Evolutionary conservation across 345 rosid species (phyloP).

Genomic region (Bruguiera parviflora): DNA sequence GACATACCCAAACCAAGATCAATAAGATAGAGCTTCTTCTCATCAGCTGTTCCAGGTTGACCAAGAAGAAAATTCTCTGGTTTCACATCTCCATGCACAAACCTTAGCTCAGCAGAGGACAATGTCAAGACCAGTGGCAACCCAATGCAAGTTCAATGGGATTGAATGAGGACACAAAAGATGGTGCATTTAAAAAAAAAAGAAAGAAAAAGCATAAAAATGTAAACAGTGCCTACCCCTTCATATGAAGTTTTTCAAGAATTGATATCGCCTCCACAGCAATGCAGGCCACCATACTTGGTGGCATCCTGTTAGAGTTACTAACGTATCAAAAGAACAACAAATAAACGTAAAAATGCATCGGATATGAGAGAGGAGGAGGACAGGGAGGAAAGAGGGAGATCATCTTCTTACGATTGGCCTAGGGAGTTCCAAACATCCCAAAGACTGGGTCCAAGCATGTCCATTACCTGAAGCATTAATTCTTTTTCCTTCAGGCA

Average conservation of each 20-base stretch:
- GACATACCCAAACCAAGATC: slow-evolving; percentile 34
- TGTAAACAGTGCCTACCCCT: slow-evolving; percentile 16
- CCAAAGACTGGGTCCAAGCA: slow-evolving; percentile 36
- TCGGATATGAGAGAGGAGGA: not conserved
- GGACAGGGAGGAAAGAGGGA: not conserved
- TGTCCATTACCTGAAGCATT: slow-evolving; percentile 33
- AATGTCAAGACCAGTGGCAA: not conserved
- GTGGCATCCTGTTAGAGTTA: slow-evolving; percentile 24
- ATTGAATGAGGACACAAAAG: not conserved
- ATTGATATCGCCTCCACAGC: slow-evolving; percentile 37
- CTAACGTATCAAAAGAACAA: not conserved
- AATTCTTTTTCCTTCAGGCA: slow-evolving; percentile 10
- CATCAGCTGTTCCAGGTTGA: slow-evolving; percentile 31
- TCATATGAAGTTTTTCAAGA: slow-evolving; percentile 31
- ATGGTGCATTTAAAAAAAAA: not conserved
- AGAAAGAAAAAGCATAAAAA: not conserved
- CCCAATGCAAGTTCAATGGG: not conserved
- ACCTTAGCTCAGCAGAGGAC: slow-evolving; percentile 13
- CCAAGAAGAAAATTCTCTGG: slow-evolving; percentile 36
- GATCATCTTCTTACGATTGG: slow-evolving; percentile 22
- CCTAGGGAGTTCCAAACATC: slow-evolving; percentile 33
- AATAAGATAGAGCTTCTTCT: slow-evolving; percentile 31
- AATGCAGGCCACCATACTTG: slow-evolving; percentile 33
- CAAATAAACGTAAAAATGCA: not conserved
- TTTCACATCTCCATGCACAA: slow-evolving; percentile 36